These are phyloP conservation scores for Serendipita sp. DNA, from an alignment of 768 basidiomycete species.

Conservation along the genomic window DNA sequence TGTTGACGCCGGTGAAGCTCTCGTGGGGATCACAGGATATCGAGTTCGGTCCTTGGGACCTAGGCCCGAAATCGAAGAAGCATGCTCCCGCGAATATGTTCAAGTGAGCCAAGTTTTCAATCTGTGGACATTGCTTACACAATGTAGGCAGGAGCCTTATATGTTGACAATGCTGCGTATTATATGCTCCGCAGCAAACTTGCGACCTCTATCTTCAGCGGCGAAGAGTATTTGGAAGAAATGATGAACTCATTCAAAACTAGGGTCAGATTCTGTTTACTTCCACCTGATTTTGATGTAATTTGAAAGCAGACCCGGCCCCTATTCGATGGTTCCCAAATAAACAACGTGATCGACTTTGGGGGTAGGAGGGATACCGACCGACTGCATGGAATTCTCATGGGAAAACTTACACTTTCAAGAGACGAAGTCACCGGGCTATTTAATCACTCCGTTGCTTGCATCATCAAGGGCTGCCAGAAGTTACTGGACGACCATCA, in stretches of 20 bases:
- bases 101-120: background rate
- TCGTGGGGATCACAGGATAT: constrained; percentile 29
- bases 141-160: background rate
- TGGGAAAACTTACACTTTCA: background rate
- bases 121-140: background rate
- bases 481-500: background rate
- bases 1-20: constrained; percentile 37
- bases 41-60: background rate
- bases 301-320: constrained; percentile 2
- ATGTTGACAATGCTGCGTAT: too few species aligned
- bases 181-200: too few species aligned
- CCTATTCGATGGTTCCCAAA: background rate
- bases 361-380: constrained; percentile 7
- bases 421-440: background rate
- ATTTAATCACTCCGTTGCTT: background rate
- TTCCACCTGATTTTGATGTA: background rate
- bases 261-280: background rate
- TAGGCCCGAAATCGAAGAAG: background rate
- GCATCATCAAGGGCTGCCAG: background rate
- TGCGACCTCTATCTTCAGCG: too few species aligned
- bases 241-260: background rate
- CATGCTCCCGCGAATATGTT: background rate
- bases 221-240: background rate
- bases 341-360: background rate
- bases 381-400: background rate